phyloP scores from a whole-genome alignment of 805 yeast species.

The Wickerhamomyces pijperi region DNA sequence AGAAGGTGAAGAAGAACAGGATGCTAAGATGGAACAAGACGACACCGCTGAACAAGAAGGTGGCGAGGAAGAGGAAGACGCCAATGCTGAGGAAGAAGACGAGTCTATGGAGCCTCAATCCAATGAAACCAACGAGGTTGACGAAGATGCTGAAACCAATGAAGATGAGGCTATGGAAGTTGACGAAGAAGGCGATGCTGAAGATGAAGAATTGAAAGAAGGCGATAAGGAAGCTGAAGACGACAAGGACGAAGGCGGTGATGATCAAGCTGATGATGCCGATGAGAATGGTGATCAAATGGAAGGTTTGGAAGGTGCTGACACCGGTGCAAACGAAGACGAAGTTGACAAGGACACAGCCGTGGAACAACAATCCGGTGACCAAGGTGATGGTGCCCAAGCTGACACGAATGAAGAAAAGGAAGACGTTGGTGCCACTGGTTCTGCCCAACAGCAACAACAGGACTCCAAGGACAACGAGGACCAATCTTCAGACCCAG shows the following conservation, averaged over 20 bases:
- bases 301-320: constrained; percentile 47
- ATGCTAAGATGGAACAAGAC: constrained; percentile 21
- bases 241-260: constrained; percentile 22
- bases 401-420: constrained; percentile 44
- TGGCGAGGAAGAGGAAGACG: constrained; percentile 19
- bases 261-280: constrained; percentile 28
- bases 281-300: constrained; percentile 30
- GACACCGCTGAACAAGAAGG: constrained; percentile 21
- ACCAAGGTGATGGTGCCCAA: constrained; percentile 54
- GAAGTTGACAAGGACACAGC: constrained; percentile 47
- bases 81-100: constrained; percentile 20
- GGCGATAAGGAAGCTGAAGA: constrained; percentile 6
- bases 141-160: constrained; percentile 17
- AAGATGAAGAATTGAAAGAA: constrained; percentile 21
- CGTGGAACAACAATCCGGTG: constrained; percentile 47
- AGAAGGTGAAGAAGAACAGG: constrained; percentile 20
- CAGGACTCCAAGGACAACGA: constrained; percentile 30
- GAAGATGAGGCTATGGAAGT: constrained; percentile 23
- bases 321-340: constrained; percentile 30
- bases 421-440: constrained; percentile 60
- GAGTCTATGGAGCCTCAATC: constrained; percentile 19
- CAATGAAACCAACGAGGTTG: constrained; percentile 23
- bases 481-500: constrained; percentile 32
- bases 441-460: constrained; percentile 32
- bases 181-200: constrained; percentile 21